A percentile compares a stretch with the other conserved stretches of the same genome.
Evolutionary conservation across 1,284 basidiomycete species (phyloP).

Genomic region (Singerocomus inundabilis): DNA sequence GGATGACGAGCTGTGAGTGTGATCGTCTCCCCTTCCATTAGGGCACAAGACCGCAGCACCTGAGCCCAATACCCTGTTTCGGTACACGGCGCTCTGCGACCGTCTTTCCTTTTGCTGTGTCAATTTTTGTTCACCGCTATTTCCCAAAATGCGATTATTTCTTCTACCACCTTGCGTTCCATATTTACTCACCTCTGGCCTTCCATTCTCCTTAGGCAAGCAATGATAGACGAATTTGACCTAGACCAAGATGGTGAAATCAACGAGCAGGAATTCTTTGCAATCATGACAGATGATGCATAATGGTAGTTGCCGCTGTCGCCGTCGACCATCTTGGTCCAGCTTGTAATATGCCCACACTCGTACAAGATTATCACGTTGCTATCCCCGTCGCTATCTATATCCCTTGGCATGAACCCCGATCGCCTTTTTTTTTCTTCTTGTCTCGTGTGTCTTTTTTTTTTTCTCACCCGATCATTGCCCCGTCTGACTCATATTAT

Average conservation of each 20-base stretch:
- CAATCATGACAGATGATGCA: conserved; percentile 95
- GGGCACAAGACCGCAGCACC: conserved; percentile 27
- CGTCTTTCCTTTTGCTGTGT: conserved; percentile 10
- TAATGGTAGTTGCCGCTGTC: conserved; percentile 27
- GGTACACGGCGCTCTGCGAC: conserved; percentile 21
- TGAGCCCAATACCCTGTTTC: conserved; percentile 27
- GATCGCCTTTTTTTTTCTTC: conserved; percentile 12
- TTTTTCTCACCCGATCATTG: conserved; percentile 26
- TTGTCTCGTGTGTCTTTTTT: conserved; percentile 12
- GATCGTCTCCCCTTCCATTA: conserved; percentile 7
- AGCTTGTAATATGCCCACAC: conserved; percentile 7
- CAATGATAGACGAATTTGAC: conserved; percentile 99
- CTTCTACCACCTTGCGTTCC: conserved; percentile 11
- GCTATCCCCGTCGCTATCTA: conserved; percentile 16
- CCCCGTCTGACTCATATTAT: conserved; percentile 19
- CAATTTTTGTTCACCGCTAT: conserved; percentile 23
- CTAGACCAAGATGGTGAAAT: conserved; percentile 98
- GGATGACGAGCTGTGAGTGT: conserved; percentile 92
- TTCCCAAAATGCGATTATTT: conserved; percentile 16
- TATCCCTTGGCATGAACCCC: conserved; percentile 19
- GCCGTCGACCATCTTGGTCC: background rate
- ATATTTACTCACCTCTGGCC: conserved; percentile 35
- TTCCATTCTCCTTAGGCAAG: conserved; percentile 67
- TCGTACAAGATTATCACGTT: conserved; percentile 14
- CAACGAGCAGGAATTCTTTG: conserved; percentile 90